Percentiles rank a stretch among this genome's conserved stretches.
Conservation (phyloP, 106 monocot species). For the Dioscorea alata region DNA sequence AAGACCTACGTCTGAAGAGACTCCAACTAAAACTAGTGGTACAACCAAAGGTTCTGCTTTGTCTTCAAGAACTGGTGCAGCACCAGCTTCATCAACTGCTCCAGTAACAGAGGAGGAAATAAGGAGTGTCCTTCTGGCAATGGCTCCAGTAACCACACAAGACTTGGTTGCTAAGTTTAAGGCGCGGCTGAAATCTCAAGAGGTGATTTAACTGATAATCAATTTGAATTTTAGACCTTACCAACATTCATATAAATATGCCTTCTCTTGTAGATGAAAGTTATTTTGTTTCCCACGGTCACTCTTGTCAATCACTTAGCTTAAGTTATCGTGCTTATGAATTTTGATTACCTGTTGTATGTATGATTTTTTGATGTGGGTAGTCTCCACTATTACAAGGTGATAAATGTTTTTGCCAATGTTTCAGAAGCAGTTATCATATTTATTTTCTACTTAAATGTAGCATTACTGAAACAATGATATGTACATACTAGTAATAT, state of each 20-base stretch:
- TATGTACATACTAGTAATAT: not conserved
- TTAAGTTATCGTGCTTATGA: not conserved
- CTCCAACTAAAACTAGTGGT: no score
- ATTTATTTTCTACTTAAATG: not conserved
- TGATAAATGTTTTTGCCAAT: not conserved
- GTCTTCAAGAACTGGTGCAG: constrained; percentile 22
- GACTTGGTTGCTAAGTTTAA: constrained; percentile 79
- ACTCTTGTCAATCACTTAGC: not conserved
- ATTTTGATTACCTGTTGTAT: no score
- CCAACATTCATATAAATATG: not conserved
- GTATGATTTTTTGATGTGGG: no score
- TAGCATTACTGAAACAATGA: not conserved
- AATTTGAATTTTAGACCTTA: not conserved
- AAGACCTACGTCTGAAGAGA: constrained; percentile 23
- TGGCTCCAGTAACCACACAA: constrained; percentile 79
- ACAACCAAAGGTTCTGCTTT: constrained; percentile 52
- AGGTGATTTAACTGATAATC: constrained; percentile 26
- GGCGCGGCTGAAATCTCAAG: constrained; percentile 51
- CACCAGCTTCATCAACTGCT: constrained; percentile 29
- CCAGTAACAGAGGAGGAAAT: constrained; percentile 95
- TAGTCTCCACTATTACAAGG: not conserved
- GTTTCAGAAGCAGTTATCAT: not conserved
- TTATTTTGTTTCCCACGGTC: not conserved
- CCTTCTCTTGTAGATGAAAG: not conserved
- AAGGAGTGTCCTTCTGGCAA: constrained; percentile 52